Evolutionary conservation across 441 rosid species (phyloP).

Genomic region (Populus hybrid): DNA sequence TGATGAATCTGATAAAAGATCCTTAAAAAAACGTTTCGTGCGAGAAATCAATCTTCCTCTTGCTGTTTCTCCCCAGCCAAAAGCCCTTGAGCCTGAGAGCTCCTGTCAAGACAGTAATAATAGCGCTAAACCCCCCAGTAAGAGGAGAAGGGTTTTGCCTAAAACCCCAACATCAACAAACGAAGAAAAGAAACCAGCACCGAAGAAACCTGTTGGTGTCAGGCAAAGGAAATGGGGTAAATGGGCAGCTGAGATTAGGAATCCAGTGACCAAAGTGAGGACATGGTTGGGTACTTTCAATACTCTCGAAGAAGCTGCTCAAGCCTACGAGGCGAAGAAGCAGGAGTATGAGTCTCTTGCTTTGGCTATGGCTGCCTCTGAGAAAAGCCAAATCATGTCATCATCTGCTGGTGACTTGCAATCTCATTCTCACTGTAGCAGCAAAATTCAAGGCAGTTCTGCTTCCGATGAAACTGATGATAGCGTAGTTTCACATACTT

Average conservation of each 20-base stretch:
- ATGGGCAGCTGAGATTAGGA: conserved; percentile 97
- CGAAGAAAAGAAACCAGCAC: neutral
- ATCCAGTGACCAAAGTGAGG: conserved; percentile 64
- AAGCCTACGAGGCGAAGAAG: conserved; percentile 68
- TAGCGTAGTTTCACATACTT: conserved; percentile 46
- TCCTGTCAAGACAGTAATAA: conserved; percentile 50
- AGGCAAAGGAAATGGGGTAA: conserved; percentile 97
- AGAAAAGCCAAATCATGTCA: conserved; percentile 29
- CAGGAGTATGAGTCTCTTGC: conserved; percentile 50
- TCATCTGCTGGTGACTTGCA: conserved; percentile 22
- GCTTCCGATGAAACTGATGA: conserved; percentile 42
- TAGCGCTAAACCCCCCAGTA: conserved; percentile 29
- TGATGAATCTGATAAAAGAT: conserved; percentile 43
- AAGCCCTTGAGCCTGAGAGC: conserved; percentile 39
- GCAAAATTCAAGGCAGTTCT: neutral
- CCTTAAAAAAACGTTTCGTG: conserved; percentile 39
- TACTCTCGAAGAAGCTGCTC: conserved; percentile 81
- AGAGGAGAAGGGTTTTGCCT: conserved; percentile 28
- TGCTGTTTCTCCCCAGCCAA: conserved; percentile 13
- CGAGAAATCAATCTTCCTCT: conserved; percentile 50
- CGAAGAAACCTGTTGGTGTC: conserved; percentile 61
- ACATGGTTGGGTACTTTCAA: conserved; percentile 87
- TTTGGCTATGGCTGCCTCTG: conserved; percentile 22
- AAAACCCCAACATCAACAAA: conserved; percentile 21
- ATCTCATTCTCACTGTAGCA: neutral